A percentile compares a stretch with the other conserved stretches of the same genome.
Evolutionary conservation across 2,329 filamentous ascomycete species (phyloP).

Genomic region (Ophiocordyceps camponoti-rufipedis): DNA sequence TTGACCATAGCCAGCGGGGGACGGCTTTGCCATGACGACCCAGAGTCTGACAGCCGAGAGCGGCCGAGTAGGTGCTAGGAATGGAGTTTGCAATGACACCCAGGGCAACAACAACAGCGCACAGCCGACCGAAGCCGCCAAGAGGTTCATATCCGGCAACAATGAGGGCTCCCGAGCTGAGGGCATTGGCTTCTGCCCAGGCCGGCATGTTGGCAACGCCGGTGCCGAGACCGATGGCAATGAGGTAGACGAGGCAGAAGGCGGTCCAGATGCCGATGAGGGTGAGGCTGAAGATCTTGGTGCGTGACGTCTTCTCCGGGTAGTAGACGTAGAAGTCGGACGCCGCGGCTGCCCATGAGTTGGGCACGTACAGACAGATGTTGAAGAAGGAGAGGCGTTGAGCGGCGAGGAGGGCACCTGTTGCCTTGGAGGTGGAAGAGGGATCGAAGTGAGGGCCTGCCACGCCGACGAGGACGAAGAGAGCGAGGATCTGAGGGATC

Average conservation of each 20-base stretch:
- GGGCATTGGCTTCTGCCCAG: conserved; percentile 32
- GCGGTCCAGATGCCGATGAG: conserved; percentile 43
- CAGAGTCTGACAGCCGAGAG: conserved; percentile 40
- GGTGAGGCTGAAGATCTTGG: conserved; percentile 50
- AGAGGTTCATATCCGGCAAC: conserved; percentile 34
- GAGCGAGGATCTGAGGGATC: conserved; percentile 54
- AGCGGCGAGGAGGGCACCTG: conserved; percentile 48
- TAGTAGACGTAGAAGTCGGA: conserved; percentile 73
- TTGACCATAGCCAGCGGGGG: conserved; percentile 34
- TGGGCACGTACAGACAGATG: conserved; percentile 36
- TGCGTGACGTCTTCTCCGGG: conserved; percentile 37
- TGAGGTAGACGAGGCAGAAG: conserved; percentile 51
- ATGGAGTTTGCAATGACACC: conserved; percentile 37
- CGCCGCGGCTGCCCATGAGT: conserved; percentile 50
- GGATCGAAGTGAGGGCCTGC: conserved; percentile 40
- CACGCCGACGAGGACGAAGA: conserved; percentile 55
- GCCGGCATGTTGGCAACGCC: conserved; percentile 28
- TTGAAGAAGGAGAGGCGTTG: conserved; percentile 47
- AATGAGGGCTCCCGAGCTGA: conserved; percentile 36
- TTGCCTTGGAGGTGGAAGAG: conserved; percentile 40
- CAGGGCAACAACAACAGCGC: conserved; percentile 35
- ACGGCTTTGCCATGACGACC: conserved; percentile 31
- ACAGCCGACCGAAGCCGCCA: conserved; percentile 36
- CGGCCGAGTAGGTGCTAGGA: conserved; percentile 36
- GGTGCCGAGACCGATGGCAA: conserved; percentile 32